Percentiles rank a stretch among this genome's conserved stretches.
Evolutionary conservation across 2,329 filamentous ascomycete genomes (phyloP).

Genomic region (Diaporthe velutina): DNA sequence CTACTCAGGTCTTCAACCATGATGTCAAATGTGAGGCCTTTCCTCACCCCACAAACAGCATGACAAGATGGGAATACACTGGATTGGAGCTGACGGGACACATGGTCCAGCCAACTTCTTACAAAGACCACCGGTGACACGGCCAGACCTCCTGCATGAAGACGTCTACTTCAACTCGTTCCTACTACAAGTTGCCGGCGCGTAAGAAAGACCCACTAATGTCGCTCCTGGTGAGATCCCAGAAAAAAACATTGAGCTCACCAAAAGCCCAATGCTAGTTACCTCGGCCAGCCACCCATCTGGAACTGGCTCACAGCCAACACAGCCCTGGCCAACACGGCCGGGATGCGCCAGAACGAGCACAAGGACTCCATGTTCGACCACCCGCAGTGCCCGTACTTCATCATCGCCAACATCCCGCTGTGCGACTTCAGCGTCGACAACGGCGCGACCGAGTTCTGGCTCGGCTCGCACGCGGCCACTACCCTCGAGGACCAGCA

Average conservation of each 20-base stretch:
- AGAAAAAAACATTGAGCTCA: background rate
- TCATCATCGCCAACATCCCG: constrained; percentile 54
- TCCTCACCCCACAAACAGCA: accelerated
- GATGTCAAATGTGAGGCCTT: constrained; percentile 42
- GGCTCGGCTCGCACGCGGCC: constrained; percentile 54
- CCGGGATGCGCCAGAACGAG: constrained; percentile 52
- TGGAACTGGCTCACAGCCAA: constrained; percentile 57
- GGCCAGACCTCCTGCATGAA: constrained; percentile 49
- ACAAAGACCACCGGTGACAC: constrained; percentile 51
- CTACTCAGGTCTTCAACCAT: constrained; percentile 42
- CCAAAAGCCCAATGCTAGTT: constrained; percentile 42
- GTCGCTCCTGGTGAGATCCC: background rate
- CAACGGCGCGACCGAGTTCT: constrained; percentile 56
- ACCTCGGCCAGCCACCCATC: constrained; percentile 54
- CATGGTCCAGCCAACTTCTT: constrained; percentile 52
- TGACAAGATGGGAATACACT: no score
- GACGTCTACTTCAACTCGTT: constrained; percentile 58
- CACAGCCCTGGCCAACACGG: constrained; percentile 52
- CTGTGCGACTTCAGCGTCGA: constrained; percentile 50
- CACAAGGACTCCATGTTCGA: constrained; percentile 54
- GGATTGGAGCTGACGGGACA: background rate
- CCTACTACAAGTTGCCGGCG: constrained; percentile 54
- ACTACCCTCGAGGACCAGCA: constrained; percentile 50
- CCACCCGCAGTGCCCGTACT: constrained; percentile 53
- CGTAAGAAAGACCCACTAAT: constrained; percentile 43